These are phyloP conservation scores for Ilyonectria mors-panacis DNA, from an alignment of 2,329 filamentous ascomycete genomes.

Conservation along the genomic window DNA sequence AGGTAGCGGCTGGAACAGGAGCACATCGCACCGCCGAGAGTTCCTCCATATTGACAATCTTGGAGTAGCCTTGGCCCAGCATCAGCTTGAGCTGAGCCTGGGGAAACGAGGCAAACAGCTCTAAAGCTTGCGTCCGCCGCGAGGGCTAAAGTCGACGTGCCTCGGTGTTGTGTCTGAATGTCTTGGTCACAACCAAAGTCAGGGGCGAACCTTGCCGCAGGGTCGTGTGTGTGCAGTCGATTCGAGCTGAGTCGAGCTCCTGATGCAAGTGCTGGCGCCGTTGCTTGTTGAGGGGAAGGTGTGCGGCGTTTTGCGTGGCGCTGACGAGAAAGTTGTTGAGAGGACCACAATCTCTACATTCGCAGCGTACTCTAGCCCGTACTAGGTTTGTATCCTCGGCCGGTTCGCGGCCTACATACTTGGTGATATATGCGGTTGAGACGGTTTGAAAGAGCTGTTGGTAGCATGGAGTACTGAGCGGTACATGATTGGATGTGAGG, in stretches of 20 bases:
- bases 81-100: slow-evolving; percentile 17
- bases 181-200: slow-evolving; percentile 48
- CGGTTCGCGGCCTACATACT: slow-evolving; percentile 42
- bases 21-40: background rate
- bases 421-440: slow-evolving; percentile 40
- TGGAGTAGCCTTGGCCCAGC: slow-evolving; percentile 12
- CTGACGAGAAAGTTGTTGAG: slow-evolving; percentile 49
- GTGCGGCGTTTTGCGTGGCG: slow-evolving; percentile 1
- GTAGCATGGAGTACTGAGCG: slow-evolving; percentile 37
- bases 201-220: slow-evolving; percentile 19
- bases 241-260: slow-evolving; percentile 18
- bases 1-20: background rate
- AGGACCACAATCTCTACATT: slow-evolving; percentile 43
- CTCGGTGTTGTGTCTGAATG: background rate
- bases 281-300: slow-evolving; percentile 34
- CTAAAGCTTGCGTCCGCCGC: background rate
- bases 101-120: slow-evolving; percentile 8
- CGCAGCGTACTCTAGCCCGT: slow-evolving; percentile 32
- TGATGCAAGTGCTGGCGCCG: slow-evolving; percentile 43
- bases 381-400: background rate
- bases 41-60: slow-evolving; percentile 15
- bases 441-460: slow-evolving; percentile 44
- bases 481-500: slow-evolving; percentile 26
- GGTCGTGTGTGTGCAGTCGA: slow-evolving; percentile 44
- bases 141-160: slow-evolving; percentile 1